Evolutionary conservation across 768 basidiomycete genomes (phyloP), one percentile per base, ranked within the genome.

Genomic region (Dentipellis sp.): DNA sequence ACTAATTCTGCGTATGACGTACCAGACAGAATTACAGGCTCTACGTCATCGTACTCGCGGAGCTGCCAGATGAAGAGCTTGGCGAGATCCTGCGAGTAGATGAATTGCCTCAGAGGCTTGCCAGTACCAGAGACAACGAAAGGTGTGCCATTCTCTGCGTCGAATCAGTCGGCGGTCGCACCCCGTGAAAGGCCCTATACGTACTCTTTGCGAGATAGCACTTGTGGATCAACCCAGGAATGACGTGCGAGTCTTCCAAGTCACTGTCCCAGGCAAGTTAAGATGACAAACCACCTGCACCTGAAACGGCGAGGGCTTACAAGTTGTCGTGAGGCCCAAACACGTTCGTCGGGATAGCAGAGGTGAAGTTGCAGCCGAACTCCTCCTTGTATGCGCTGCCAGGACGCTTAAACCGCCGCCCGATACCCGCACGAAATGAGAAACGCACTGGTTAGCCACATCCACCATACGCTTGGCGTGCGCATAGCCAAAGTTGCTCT

Each of bases 301-400:
- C 35, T 8, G 29, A 40, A 51, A 16, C 10, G 37, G 38, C 29
- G 29, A 12, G 23, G 21, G 67, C 78, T 56, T 60, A 88, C 91
- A 89, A 98, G 74, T 97, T 97, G 72, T 97, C 94, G 65, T 91
- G 70, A 4, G 90, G 91, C 12, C 94, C 94, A 66, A 97, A 97
- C n/a, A 97, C 84, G 67, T 94, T 97, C 10, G 95, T 97, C 1
- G 95, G 94, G 65, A 98, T 98, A 12, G 94, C 93, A 42, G 92
- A 91, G 4, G 94, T 97, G 67, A 97, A 97, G 71, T 91, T 92
- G 73, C 84, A 84, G 17, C 94, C 94, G 63, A 86, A 95, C 69
- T 97, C 87, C 62, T 95, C 92, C 72, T 94, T 87, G 78, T 97
- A 98, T 0, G 94, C 94, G 60, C 94, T 94, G 57, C 23, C 23